These are phyloP conservation scores for Tribonema minus DNA, from an alignment of 108 stramenopile species.

Conservation along the genomic window DNA sequence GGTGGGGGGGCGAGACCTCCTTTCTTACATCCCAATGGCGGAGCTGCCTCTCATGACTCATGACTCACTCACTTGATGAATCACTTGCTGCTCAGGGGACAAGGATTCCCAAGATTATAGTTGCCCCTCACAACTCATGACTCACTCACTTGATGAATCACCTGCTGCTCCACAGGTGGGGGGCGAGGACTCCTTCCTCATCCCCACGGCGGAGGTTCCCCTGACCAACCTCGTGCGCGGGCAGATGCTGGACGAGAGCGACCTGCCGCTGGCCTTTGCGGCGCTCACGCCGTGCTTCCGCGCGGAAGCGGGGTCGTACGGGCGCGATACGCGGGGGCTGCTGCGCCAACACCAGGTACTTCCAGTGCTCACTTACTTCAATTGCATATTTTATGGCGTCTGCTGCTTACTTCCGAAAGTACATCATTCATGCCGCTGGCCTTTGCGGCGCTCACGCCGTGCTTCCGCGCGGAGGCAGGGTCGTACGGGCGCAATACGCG, in stretches of 20 bases:
- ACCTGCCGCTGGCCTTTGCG: constrained; percentile 76
- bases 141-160: too few species aligned
- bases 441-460: constrained; percentile 83
- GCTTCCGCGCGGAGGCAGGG: constrained; percentile 98
- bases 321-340: constrained; percentile 87
- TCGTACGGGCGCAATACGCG: constrained; percentile 87
- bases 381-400: too few species aligned
- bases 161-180: too few species aligned
- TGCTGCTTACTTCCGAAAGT: too few species aligned
- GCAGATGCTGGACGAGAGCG: constrained; percentile 73
- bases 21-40: too few species aligned
- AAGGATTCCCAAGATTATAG: too few species aligned
- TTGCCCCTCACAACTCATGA: too few species aligned
- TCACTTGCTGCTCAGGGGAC: too few species aligned
- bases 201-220: constrained; percentile 95
- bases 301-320: constrained; percentile 93
- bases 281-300: constrained; percentile 94
- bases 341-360: constrained; percentile 96
- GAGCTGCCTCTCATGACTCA: too few species aligned
- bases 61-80: too few species aligned
- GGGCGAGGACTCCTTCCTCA: constrained; percentile 91
- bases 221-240: constrained; percentile 83
- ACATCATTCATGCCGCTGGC: constrained; percentile 82
- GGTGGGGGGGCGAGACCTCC: too few species aligned
- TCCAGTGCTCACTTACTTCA: too few species aligned